A percentile compares a stretch with the other conserved stretches of the same genome.
phyloP scores from a whole-genome alignment of 345 rosid genomes.

The Erodium maritimum region DNA sequence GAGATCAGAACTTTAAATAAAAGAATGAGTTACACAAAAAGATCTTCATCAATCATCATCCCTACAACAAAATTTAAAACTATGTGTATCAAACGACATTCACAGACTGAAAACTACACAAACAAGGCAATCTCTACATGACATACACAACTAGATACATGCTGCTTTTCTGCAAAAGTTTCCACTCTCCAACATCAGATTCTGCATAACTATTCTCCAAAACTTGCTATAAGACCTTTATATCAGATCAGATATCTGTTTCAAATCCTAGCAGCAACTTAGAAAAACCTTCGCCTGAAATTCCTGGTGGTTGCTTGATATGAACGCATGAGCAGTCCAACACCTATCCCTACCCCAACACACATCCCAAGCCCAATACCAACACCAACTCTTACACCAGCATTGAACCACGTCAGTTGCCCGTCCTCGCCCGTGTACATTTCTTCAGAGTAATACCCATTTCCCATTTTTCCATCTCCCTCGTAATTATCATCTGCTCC shows the following conservation, averaged over 20 bases:
- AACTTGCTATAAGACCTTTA: constrained; percentile 14
- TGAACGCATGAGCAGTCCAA: constrained; percentile 87
- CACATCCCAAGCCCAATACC: constrained; percentile 97
- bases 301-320: constrained; percentile 90
- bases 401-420: constrained; percentile 82
- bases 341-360: constrained; percentile 80
- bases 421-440: constrained; percentile 76
- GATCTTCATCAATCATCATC: too few species aligned
- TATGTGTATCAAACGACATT: too few species aligned
- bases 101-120: too few species aligned
- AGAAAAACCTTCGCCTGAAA: constrained; percentile 77
- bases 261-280: constrained; percentile 7
- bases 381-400: constrained; percentile 92
- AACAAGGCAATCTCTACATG: too few species aligned
- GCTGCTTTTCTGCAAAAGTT: too few species aligned
- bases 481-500: constrained; percentile 47
- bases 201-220: too few species aligned
- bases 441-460: constrained; percentile 38
- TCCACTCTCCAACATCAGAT: too few species aligned
- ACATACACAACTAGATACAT: too few species aligned
- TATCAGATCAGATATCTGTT: background rate
- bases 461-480: constrained; percentile 43
- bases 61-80: too few species aligned
- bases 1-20: too few species aligned
- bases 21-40: too few species aligned